A percentile compares a stretch with the other conserved stretches of the same genome.
Conservation (phyloP, 768 basidiomycete species). For the Podaxis sp. region DNA sequence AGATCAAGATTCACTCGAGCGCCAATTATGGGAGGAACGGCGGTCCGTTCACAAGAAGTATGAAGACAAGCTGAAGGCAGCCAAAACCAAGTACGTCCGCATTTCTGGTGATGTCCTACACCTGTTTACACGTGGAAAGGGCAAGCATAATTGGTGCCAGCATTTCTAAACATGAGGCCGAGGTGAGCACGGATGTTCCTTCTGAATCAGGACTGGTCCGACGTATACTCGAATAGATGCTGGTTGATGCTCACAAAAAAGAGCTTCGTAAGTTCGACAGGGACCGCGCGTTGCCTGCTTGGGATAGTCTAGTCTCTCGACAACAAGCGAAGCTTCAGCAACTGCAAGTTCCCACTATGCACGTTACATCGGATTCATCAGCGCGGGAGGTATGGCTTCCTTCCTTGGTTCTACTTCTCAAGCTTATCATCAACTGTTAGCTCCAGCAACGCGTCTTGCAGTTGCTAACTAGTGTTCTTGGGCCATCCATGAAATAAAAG, state of each 20-base stretch:
- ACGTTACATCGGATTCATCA: conserved; percentile 43
- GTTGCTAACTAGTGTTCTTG: conserved; percentile 59
- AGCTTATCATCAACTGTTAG: conserved; percentile 32
- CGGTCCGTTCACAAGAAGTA: conserved; percentile 60
- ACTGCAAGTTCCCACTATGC: conserved; percentile 73
- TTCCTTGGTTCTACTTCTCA: neutral
- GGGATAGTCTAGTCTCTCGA: conserved; percentile 71
- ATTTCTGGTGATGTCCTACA: conserved; percentile 2
- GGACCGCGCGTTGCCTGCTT: conserved; percentile 69
- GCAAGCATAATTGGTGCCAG: conserved; percentile 64
- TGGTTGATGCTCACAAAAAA: conserved; percentile 61
- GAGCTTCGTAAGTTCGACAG: conserved; percentile 69
- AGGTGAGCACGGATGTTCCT: conserved; percentile 34
- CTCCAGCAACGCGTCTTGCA: conserved; percentile 70
- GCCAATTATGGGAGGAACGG: conserved; percentile 67
- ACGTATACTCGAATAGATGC: conserved; percentile 43
- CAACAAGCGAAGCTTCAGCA: conserved; percentile 67
- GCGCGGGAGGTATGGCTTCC: conserved; percentile 55
- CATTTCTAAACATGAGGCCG: conserved; percentile 68
- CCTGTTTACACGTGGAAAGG: conserved; percentile 35
- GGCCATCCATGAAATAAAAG: conserved; percentile 17
- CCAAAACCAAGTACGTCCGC: conserved; percentile 58
- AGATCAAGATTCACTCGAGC: conserved; percentile 72
- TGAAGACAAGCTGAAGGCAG: conserved; percentile 69
- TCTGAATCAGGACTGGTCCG: conserved; percentile 5